These are phyloP conservation scores for Colletotrichum higginsianum DNA, from an alignment of 2,329 filamentous ascomycete genomes.

Conservation along the genomic window DNA sequence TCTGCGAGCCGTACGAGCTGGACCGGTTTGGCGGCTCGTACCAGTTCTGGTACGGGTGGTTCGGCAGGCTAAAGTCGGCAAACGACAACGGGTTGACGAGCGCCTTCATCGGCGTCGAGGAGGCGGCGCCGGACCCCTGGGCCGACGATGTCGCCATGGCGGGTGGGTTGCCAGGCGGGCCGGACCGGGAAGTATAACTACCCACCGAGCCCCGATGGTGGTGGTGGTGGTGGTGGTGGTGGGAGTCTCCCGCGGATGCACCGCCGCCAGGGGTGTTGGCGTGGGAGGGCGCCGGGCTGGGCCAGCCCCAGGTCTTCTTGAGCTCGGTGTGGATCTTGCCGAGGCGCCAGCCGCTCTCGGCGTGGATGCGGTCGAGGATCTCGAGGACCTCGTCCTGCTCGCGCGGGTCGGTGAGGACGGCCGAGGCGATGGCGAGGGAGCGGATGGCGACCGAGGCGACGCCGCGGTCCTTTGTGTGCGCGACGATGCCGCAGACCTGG, in stretches of 20 bases:
- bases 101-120: conserved; percentile 50
- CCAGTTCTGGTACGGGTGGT: conserved; percentile 86
- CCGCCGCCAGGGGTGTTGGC: conserved; percentile 6
- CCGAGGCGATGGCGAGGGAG: conserved; percentile 83
- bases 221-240: too few relatives aligned
- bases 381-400: conserved; percentile 87
- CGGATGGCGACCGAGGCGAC: conserved; percentile 85
- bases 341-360: conserved; percentile 84
- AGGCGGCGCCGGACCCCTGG: conserved; percentile 48
- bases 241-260: background rate
- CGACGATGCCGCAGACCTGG: conserved; percentile 90
- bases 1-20: conserved; percentile 37
- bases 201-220: conserved; percentile 29
- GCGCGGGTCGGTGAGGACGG: conserved; percentile 75
- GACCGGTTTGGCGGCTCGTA: conserved; percentile 79
- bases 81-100: conserved; percentile 79
- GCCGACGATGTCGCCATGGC: conserved; percentile 42
- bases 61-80: conserved; percentile 83
- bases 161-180: conserved; percentile 24
- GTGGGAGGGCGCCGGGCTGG: conserved; percentile 17
- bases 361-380: conserved; percentile 82
- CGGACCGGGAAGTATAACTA: conserved; percentile 2
- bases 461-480: conserved; percentile 85
- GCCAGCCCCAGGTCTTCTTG: conserved; percentile 84
- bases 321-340: conserved; percentile 80